Evolutionary conservation across 495 filamentous ascomycete species (phyloP).

Genomic region (Collariella sp.): DNA sequence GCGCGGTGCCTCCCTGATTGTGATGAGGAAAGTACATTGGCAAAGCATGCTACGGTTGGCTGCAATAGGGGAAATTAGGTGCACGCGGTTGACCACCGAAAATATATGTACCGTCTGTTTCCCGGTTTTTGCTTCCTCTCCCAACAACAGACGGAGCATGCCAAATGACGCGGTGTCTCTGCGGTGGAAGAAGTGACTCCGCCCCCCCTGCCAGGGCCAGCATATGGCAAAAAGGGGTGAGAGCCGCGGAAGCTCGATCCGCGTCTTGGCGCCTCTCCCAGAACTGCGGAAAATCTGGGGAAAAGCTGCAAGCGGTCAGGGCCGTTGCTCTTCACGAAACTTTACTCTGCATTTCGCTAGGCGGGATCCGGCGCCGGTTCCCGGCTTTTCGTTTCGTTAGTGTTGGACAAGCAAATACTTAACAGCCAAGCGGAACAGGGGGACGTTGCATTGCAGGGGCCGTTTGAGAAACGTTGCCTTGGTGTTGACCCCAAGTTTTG

Average conservation of each 20-base stretch:
- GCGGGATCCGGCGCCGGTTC: conserved; percentile 24
- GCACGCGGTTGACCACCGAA: too few species aligned
- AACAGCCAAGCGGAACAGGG: neutral
- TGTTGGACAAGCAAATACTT: too few species aligned
- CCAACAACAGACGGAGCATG: neutral
- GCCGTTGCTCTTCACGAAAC: neutral
- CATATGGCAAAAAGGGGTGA: neutral
- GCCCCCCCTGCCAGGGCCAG: neutral
- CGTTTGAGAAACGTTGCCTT: neutral
- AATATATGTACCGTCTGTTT: too few species aligned
- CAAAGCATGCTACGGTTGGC: too few species aligned
- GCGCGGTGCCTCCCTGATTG: too few species aligned
- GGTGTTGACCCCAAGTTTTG: neutral
- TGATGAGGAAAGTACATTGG: too few species aligned
- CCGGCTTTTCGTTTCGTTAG: conserved; percentile 3
- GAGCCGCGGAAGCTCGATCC: neutral
- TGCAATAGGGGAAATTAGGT: too few species aligned
- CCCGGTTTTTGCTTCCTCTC: too few species aligned
- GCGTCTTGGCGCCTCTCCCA: conserved; percentile 21
- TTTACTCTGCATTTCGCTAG: conserved; percentile 18
- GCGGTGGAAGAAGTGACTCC: conserved; percentile 7
- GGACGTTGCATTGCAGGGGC: neutral
- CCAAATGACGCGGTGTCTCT: conserved; percentile 20
- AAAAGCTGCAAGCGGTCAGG: conserved; percentile 12
- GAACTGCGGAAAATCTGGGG: conserved; percentile 30